Base-by-base conservation (phyloP, 306 rosid species). In the Citrullus mucosospermus region DNA sequence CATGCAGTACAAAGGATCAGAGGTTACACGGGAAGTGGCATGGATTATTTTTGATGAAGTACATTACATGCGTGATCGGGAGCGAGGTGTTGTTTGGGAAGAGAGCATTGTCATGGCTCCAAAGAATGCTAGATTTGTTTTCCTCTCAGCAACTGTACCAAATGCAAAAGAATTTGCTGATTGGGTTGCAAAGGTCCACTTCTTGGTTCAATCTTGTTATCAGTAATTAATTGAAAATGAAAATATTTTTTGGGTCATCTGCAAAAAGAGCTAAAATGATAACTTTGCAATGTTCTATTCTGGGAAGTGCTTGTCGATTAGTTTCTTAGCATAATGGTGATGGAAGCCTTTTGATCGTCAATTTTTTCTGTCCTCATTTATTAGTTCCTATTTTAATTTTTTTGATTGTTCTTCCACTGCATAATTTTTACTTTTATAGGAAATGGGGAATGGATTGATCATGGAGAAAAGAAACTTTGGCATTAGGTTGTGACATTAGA, bases 51-150 rank as follows among this genome's bases (percentile, higher is more conserved):
- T 95, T 71, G 99, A 95, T 63, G 99, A 95, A 84, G 97, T 95
- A 59, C 99, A 95, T 85, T 95, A 95, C 85, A 95, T 92, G 99
- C 92, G 97, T 20, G 97, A 95, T 82, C 87, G 92, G 1, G 99
- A 95, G 81, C 88, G 99, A 73, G 99, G 99, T 11, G 99, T 95
- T 13, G 99, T 95, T 12, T 95, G 99, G 97, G 99, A 95, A 79
- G 99, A 95, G 84, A 92, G 99, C 89, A 95, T 95, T 85, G 96
- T 95, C 78, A 87, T 95, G 97, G 89, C 99, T 15, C 97, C 97
- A 22, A 95, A 92, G 88, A 91, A 92, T 80, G 85, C 97, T 44
- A 91, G 96, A 55, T 91, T 95, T 76, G 99, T 89, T 32, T 95
- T 95, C 89, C 91, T 95, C 9, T 95, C 97, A 6, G 99, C 99